Conservation (phyloP, 2,329 filamentous ascomycete species). For the Aspergillus sclerotialis region DNA sequence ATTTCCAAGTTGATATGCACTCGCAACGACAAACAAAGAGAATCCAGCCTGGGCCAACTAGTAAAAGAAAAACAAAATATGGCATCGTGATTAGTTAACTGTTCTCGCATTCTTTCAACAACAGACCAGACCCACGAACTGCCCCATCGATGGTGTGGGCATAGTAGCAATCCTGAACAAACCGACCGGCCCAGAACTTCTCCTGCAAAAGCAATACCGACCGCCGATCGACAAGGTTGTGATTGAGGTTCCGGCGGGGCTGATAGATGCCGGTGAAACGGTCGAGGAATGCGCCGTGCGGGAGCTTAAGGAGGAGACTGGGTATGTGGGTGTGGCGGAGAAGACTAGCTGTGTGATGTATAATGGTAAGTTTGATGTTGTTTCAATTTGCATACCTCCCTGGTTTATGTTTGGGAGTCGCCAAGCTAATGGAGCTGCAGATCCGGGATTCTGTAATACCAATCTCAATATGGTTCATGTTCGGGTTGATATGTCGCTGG, state of each 20-base stretch:
- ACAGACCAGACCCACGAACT: constrained; percentile 44
- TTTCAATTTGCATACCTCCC: constrained; percentile 1
- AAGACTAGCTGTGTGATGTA: constrained; percentile 38
- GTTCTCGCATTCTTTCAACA: too few relatives aligned
- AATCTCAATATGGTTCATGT: constrained; percentile 59
- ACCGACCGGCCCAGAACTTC: constrained; percentile 41
- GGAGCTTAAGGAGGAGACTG: constrained; percentile 57
- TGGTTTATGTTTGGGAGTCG: too few relatives aligned
- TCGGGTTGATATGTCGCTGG: constrained; percentile 59
- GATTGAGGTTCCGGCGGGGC: constrained; percentile 55
- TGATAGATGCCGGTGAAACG: constrained; percentile 52
- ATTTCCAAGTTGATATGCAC: too few relatives aligned
- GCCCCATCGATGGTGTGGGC: constrained; percentile 50
- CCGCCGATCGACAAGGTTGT: constrained; percentile 52
- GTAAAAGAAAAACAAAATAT: too few relatives aligned
- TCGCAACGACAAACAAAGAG: too few relatives aligned
- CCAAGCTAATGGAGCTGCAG: too few relatives aligned
- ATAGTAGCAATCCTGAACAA: constrained; percentile 54
- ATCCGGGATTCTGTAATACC: constrained; percentile 44
- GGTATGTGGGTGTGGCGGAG: constrained; percentile 48
- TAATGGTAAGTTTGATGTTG: constrained; percentile 29
- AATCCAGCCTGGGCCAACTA: too few relatives aligned
- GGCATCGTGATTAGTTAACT: too few relatives aligned
- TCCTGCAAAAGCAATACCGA: constrained; percentile 55
- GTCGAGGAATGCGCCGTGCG: constrained; percentile 50